Conservation (phyloP, 257 asterid species). For the Solanum pimpinellifolium region DNA sequence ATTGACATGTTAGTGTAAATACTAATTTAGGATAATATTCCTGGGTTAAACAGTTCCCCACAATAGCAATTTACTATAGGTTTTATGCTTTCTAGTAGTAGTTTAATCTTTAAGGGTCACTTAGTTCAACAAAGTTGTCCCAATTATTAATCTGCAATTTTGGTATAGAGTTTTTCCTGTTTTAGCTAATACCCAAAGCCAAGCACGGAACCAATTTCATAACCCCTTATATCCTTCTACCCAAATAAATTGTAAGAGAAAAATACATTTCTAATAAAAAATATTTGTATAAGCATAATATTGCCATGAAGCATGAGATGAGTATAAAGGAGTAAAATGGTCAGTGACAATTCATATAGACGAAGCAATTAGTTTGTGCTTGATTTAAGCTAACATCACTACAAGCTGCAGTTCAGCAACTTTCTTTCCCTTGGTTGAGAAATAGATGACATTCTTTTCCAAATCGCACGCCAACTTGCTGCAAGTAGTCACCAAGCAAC, state of each 20-base stretch:
- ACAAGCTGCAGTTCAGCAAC: neutral
- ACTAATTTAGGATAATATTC: neutral
- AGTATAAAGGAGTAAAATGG: neutral
- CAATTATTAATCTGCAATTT: neutral
- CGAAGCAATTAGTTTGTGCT: neutral
- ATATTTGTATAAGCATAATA: neutral
- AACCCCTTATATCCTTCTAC: neutral
- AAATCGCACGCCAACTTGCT: neutral
- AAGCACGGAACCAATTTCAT: neutral
- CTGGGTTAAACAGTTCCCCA: neutral
- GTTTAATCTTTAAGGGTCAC: neutral
- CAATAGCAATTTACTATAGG: neutral
- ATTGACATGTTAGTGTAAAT: neutral
- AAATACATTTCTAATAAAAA: neutral
- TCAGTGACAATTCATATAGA: neutral
- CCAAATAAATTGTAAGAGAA: neutral
- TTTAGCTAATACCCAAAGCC: neutral
- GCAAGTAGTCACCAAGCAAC: neutral
- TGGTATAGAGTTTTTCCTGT: neutral
- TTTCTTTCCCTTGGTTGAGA: neutral
- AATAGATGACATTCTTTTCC: neutral
- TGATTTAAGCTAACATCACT: neutral
- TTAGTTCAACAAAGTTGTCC: neutral
- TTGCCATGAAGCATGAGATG: neutral
- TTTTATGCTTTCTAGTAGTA: neutral